Evolutionary conservation across 768 basidiomycete species (phyloP), one percentile per base, ranked within the genome.

Genomic region (Suillus luteus): DNA sequence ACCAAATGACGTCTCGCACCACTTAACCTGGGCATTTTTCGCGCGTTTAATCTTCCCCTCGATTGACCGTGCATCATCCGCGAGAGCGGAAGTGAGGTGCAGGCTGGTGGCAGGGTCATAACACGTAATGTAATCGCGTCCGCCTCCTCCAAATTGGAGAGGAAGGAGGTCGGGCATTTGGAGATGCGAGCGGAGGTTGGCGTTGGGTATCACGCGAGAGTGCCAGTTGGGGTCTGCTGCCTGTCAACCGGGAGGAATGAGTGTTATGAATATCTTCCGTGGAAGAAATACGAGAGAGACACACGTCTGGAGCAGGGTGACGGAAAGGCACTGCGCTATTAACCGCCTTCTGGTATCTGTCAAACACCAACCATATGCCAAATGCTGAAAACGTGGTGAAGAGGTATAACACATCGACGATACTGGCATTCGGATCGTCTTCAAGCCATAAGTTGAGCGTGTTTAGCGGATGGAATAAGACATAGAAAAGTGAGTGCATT

Each of bases 71-170:
- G 81, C 82, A 65, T 86, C 84, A 70, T 95, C 93, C 1, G 95
- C 90, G 7, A 93, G 78, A 61, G 87, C 75, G 0, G 95, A 96
- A 46, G 79, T 85, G 58, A 97, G 81, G 69, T 96, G 94, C 46
- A 91, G 81, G 24, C 88, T 89, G 15, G 92, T 96, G 4, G 95
- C 88, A 15, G 96, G 96, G 75, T 98, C 96, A 69, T 86, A 99
- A 72, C 90, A 89, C 2, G 96, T 99, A 64, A 98, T 90, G 71
- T 91, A 94, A 48, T 86, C 81, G 54, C 85, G 79, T 46, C 80
- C 81, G 1, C 78, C 73, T 35, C 82, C 72, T 37, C 83, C 72
- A 14, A 75, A 72, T 51, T 82, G 71, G 1, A 80, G 71, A 3
- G 89, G 86, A 43, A 83, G 77, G 38, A 95, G 79, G 11, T 82